Conservation (phyloP, 148 eudicot genomes). For the Silene latifolia region DNA sequence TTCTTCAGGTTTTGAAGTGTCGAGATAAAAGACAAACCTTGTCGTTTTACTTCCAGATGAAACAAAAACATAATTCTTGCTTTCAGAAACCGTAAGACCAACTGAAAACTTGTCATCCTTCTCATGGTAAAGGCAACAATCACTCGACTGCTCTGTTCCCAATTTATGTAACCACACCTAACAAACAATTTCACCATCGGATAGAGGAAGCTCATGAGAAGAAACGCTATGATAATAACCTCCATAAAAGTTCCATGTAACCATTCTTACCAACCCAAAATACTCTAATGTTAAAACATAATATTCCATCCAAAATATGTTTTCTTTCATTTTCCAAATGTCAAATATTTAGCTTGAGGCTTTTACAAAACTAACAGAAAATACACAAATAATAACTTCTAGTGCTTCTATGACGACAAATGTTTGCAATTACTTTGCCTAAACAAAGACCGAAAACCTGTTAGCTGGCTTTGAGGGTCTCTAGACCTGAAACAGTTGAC, state of each 20-base stretch:
- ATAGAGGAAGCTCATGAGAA: neutral
- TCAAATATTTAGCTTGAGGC: neutral
- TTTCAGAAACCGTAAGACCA: conserved; percentile 67
- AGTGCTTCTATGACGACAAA: neutral
- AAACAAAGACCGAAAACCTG: neutral
- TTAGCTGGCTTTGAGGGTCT: neutral
- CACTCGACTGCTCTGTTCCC: conserved; percentile 65
- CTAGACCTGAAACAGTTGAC: neutral
- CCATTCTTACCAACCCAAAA: neutral
- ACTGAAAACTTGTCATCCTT: conserved; percentile 78
- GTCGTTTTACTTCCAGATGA: conserved; percentile 79
- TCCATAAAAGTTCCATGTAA: neutral
- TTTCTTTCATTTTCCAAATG: neutral
- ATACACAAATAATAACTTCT: neutral
- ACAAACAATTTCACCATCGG: neutral
- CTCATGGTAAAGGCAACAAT: conserved; percentile 79
- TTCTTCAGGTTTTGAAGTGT: conserved; percentile 49
- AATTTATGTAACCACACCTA: conserved; percentile 87
- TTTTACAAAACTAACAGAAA: neutral
- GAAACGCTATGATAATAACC: neutral
- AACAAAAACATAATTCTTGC: conserved; percentile 76
- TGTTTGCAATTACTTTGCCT: neutral
- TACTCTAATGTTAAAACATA: neutral
- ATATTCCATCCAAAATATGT: neutral
- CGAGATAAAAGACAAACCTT: conserved; percentile 66